A percentile compares a stretch with the other conserved stretches of the same genome.
Evolutionary conservation across 371 early-diverging fungal genomes (phyloP).

Genomic region (Zychaea mexicana): DNA sequence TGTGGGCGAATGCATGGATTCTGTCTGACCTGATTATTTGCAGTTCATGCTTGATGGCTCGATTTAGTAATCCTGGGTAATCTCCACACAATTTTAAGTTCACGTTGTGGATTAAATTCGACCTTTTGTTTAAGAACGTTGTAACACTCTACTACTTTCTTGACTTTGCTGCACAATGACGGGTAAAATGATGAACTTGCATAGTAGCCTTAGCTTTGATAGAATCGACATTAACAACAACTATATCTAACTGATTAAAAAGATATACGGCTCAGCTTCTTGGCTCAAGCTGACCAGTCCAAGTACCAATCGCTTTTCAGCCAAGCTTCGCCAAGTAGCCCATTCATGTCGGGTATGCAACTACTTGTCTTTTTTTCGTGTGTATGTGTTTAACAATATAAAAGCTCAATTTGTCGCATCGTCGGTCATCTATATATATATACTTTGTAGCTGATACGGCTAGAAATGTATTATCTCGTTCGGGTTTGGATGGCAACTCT

Average conservation of each 20-base stretch:
- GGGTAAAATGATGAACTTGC: neutral
- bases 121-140: too few species aligned
- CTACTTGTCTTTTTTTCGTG: too few species aligned
- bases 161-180: too few species aligned
- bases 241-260: neutral
- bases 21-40: too few species aligned
- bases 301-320: conserved; percentile 48
- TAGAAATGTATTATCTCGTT: conserved; percentile 46
- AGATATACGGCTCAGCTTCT: conserved; percentile 36
- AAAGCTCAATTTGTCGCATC: neutral
- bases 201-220: neutral
- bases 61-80: too few species aligned
- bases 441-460: conserved; percentile 37
- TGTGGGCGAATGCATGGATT: too few species aligned
- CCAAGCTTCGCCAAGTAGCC: conserved; percentile 33
- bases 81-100: too few species aligned
- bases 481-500: conserved; percentile 44
- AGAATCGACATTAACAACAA: neutral
- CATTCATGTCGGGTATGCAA: conserved; percentile 36
- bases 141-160: too few species aligned
- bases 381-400: neutral
- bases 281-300: conserved; percentile 44
- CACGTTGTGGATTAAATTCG: too few species aligned
- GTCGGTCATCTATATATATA: neutral
- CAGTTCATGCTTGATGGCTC: too few species aligned